These are phyloP conservation scores for Pseudozyma flocculosa DNA, from an alignment of 1,284 basidiomycete species.

Conservation along the genomic window DNA sequence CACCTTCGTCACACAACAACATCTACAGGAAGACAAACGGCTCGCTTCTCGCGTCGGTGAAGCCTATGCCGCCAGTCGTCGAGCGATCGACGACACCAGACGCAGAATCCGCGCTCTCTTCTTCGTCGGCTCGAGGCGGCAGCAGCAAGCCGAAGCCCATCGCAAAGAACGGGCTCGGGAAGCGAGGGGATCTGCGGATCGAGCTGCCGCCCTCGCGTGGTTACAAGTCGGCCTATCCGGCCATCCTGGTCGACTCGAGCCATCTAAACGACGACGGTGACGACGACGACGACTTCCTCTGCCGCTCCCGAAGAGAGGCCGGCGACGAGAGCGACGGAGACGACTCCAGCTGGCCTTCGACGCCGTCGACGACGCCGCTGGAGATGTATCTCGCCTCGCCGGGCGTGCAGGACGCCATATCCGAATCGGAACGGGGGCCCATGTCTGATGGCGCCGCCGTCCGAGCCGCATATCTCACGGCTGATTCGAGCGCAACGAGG, in stretches of 20 bases:
- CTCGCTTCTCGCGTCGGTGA: slow-evolving; percentile 3
- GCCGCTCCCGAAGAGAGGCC: no score
- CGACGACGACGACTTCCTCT: not conserved
- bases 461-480: no score
- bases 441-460: no score
- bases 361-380: slow-evolving; percentile 28
- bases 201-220: slow-evolving; percentile 24
- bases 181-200: slow-evolving; percentile 24
- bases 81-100: slow-evolving; percentile 23
- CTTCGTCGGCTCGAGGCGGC: slow-evolving; percentile 7
- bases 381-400: slow-evolving; percentile 24
- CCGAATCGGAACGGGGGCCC: no score
- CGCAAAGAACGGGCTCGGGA: not conserved
- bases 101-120: slow-evolving; percentile 9
- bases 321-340: slow-evolving; percentile 14
- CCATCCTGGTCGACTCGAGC: slow-evolving; percentile 26
- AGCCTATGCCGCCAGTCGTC: slow-evolving; percentile 19
- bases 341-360: slow-evolving; percentile 37
- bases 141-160: no score
- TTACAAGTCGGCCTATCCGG: slow-evolving; percentile 24
- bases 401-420: no score
- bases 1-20: not conserved
- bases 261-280: slow-evolving; percentile 26
- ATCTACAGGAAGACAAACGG: slow-evolving; percentile 5
- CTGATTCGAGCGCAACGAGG: no score